Evolutionary conservation across 108 stramenopile species (phyloP), one percentile per base, ranked within the genome.

Genomic region (Skeletonema potamos): DNA sequence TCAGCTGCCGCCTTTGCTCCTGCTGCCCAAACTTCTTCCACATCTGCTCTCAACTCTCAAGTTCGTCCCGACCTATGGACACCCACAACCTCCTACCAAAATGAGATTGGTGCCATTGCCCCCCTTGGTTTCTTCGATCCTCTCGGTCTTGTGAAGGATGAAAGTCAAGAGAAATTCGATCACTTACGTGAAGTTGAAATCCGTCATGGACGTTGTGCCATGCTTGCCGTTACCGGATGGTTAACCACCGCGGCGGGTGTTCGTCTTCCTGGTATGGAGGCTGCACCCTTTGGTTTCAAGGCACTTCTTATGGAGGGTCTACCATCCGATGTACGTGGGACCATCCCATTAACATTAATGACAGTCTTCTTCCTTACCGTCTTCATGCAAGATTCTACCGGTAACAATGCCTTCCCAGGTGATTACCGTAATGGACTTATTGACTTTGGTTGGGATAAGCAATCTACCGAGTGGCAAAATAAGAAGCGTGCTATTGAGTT

Each of bases 201-300:
- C 67, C 88, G 90, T 80, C 88, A 89, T 78, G 88, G 88, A 69
- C 88, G 88, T 72, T 85, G 86, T 55, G 74, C 80, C 75, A 84
- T 84, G 84, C 74, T 81, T 18, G 84, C 79, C 17, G 54, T 81
- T n/a, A 58, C 64, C 27, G 79, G 79, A 22, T 58, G 74, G 68
- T 41, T 80, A 15, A 66, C 66, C 44, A 61, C 65, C 41, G 27
- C 62, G 10, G 68, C 58, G 9, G 74, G 67, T 22, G 32, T 64
- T 58, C 64, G 67, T 43, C 65, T 79, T 34, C 64, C 73, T 1
- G 78, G 78, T 41, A 54, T 22, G 55, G 72, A 73, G 29, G 64
- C 57, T 0, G 65, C 65, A 6, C 72, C 72, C 20, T 46, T 56
- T 32, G 72, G 72, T 8, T 71, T 62, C 27, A 51, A 43, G n/a